Evolutionary conservation across 495 filamentous ascomycete species (phyloP).

Genomic region (Penicillium coprophilum): DNA sequence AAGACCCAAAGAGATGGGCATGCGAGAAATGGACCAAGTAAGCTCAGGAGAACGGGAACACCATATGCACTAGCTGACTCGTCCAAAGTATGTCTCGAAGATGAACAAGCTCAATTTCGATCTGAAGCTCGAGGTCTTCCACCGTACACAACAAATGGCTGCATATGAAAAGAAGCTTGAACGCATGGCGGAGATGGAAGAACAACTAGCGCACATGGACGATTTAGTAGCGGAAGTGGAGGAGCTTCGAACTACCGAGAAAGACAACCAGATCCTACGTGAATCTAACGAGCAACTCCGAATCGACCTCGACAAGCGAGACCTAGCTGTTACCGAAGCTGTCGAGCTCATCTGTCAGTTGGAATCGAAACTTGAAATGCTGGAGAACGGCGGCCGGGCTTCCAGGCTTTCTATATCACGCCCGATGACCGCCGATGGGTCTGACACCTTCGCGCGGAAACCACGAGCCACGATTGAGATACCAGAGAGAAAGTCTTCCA

Average conservation of each 20-base stretch:
- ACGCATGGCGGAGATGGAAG: slow-evolving; percentile 64
- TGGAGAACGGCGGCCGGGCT: slow-evolving; percentile 33
- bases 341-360: slow-evolving; percentile 74
- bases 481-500: slow-evolving; percentile 43
- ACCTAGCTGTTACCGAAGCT: slow-evolving; percentile 78
- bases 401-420: slow-evolving; percentile 31
- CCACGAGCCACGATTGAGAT: slow-evolving; percentile 34
- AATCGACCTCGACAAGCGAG: slow-evolving; percentile 68
- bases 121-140: slow-evolving; percentile 80
- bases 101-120: slow-evolving; percentile 89
- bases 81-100: slow-evolving; percentile 52
- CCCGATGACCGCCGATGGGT: slow-evolving; percentile 25
- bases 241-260: slow-evolving; percentile 55
- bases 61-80: slow-evolving; percentile 11
- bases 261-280: slow-evolving; percentile 46
- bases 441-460: slow-evolving; percentile 31
- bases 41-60: slow-evolving; percentile 6
- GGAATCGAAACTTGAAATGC: slow-evolving; percentile 64
- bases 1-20: slow-evolving; percentile 49
- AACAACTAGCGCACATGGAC: slow-evolving; percentile 66
- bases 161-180: slow-evolving; percentile 67
- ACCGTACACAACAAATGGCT: slow-evolving; percentile 63
- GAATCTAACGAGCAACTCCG: slow-evolving; percentile 67
- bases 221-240: slow-evolving; percentile 63
- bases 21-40: slow-evolving; percentile 53